Evolutionary conservation across 345 rosid species (phyloP).

Genomic region (Brassica juncea): DNA sequence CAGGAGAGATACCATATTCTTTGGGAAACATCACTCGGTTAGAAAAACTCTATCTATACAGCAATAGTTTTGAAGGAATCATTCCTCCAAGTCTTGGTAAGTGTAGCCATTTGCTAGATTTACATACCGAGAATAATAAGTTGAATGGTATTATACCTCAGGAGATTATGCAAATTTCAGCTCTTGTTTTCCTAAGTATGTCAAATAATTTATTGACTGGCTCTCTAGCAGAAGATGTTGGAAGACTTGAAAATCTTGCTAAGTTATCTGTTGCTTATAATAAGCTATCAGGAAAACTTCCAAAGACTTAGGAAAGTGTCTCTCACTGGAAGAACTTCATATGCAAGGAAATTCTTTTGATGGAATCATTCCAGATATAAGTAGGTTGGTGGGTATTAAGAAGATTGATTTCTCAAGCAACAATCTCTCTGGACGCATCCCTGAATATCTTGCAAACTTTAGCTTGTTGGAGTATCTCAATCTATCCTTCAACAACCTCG

Average conservation of each 20-base stretch:
- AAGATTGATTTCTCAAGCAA: no score
- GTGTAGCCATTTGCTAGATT: not conserved
- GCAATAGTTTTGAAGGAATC: not conserved
- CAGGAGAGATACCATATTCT: not conserved
- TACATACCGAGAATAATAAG: not conserved
- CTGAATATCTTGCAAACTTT: no score
- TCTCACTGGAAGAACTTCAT: no score
- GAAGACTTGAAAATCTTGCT: not conserved
- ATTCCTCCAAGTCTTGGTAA: not conserved
- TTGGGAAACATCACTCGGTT: not conserved
- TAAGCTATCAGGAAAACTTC: not conserved
- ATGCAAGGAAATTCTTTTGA: no score
- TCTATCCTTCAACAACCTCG: no score
- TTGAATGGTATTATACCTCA: not conserved
- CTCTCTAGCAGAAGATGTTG: not conserved
- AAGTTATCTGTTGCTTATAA: no score
- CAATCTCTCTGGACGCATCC: no score
- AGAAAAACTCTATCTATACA: not conserved
- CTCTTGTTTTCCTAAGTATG: no score
- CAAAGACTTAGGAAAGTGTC: not conserved
- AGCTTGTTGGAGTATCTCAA: no score
- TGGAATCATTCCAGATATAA: no score
- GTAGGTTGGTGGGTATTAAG: no score
- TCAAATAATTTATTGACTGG: not conserved
- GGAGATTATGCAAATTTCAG: not conserved